Conservation (phyloP, 345 rosid genomes). For the Gossypium thurberi region DNA sequence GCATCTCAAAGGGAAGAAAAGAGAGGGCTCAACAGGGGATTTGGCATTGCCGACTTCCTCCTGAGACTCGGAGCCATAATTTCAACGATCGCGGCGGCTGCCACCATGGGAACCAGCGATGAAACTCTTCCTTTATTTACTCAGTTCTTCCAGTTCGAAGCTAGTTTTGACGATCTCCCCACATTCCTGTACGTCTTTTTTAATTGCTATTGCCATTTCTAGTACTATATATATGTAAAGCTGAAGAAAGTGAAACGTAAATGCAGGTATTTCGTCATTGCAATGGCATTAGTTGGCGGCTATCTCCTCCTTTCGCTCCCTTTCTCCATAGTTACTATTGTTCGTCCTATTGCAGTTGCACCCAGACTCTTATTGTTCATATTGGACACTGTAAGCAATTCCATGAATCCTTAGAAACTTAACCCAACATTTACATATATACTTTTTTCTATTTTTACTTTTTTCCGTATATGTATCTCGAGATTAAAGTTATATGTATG, state of each 20-base stretch:
- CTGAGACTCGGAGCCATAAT: slow-evolving; percentile 52
- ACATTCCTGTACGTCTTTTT: slow-evolving; percentile 41
- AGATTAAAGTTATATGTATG: not conserved
- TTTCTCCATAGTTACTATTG: slow-evolving; percentile 56
- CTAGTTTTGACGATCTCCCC: slow-evolving; percentile 67
- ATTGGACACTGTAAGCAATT: slow-evolving; percentile 47
- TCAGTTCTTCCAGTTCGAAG: slow-evolving; percentile 83
- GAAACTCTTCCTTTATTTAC: slow-evolving; percentile 83
- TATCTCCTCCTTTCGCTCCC: slow-evolving; percentile 80
- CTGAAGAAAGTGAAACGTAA: not conserved
- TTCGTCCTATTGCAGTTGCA: slow-evolving; percentile 61
- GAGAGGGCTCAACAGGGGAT: slow-evolving; percentile 41
- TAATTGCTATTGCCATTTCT: too few species aligned
- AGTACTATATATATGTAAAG: too few species aligned
- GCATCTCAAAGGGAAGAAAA: slow-evolving; percentile 15
- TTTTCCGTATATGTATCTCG: too few species aligned
- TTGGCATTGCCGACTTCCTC: slow-evolving; percentile 64
- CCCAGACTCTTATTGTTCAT: slow-evolving; percentile 56
- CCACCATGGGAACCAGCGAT: slow-evolving; percentile 52
- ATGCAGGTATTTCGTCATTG: slow-evolving; percentile 69
- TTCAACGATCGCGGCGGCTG: slow-evolving; percentile 46
- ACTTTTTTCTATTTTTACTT: not conserved
- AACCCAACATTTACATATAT: not conserved
- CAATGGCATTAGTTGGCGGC: slow-evolving; percentile 51
- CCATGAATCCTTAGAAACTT: not conserved